These are phyloP conservation scores for Vitis cinerea DNA, from an alignment of 164 flowering plant genomes.

Conservation along the genomic window DNA sequence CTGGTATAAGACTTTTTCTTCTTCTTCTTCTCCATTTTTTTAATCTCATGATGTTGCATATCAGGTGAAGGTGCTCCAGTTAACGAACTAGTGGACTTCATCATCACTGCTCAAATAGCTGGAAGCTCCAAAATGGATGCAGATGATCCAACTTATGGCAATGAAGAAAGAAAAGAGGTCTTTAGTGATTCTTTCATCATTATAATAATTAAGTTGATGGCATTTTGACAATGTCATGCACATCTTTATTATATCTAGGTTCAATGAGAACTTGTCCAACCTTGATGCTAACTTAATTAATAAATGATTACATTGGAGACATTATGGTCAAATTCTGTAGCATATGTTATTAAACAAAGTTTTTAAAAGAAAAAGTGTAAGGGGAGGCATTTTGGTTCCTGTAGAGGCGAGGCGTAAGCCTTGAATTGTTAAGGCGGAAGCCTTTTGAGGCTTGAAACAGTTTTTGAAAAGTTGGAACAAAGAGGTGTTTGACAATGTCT, in stretches of 20 bases:
- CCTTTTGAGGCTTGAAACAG: too few relatives aligned
- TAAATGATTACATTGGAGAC: background rate
- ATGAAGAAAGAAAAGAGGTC: slow-evolving; percentile 38
- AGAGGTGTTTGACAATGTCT: too few relatives aligned
- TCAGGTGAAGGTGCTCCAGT: slow-evolving; percentile 68
- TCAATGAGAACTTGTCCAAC: background rate
- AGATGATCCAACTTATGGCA: slow-evolving; percentile 12
- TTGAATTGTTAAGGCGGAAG: too few relatives aligned
- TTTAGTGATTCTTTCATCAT: background rate
- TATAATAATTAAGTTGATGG: background rate
- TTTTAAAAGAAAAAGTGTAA: too few relatives aligned
- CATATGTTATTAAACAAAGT: background rate
- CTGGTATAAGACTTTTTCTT: too few relatives aligned
- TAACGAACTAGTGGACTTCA: slow-evolving; percentile 69
- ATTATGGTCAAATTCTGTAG: background rate
- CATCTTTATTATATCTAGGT: background rate
- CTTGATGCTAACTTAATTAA: background rate
- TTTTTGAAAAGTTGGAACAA: too few relatives aligned
- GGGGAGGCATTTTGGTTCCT: too few relatives aligned
- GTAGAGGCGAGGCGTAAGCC: too few relatives aligned
- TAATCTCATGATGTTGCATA: slow-evolving; percentile 15
- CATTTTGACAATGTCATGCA: background rate
- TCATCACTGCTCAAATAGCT: slow-evolving; percentile 68
- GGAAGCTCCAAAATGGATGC: slow-evolving; percentile 29
- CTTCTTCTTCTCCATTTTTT: background rate